Percentiles rank a stretch among this genome's conserved stretches.
Conservation (phyloP, 2,329 filamentous ascomycete genomes). For the Penicillium expansum region DNA sequence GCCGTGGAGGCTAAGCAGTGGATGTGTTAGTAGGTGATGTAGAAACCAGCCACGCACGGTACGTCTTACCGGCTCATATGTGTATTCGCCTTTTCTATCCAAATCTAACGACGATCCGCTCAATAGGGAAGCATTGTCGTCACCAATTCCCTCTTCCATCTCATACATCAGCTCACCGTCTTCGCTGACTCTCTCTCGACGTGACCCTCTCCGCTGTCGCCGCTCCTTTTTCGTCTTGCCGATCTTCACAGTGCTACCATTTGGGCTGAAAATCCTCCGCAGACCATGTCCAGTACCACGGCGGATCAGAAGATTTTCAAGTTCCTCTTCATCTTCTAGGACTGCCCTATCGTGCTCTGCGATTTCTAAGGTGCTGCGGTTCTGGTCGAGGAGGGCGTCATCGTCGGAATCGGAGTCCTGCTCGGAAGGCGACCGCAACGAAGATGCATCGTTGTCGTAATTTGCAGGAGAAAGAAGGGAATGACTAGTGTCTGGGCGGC, state of each 20-base stretch:
- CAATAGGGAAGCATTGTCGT: conserved; percentile 62
- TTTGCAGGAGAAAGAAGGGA: conserved; percentile 61
- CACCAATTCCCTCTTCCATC: conserved; percentile 72
- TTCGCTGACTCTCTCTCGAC: conserved; percentile 56
- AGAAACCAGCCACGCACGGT: neutral
- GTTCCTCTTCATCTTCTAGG: conserved; percentile 69
- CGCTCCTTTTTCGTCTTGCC: conserved; percentile 50
- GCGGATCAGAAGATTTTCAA: conserved; percentile 49
- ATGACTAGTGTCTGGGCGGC: conserved; percentile 20
- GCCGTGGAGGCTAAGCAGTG: conserved; percentile 20
- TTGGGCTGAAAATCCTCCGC: conserved; percentile 42
- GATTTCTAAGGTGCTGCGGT: conserved; percentile 67
- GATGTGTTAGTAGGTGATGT: conserved; percentile 16
- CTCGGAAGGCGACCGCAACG: conserved; percentile 60
- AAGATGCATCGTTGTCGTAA: conserved; percentile 68
- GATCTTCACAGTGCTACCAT: conserved; percentile 50
- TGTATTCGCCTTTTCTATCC: conserved; percentile 38
- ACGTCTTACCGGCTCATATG: conserved; percentile 29
- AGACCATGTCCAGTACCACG: conserved; percentile 38
- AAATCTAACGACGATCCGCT: conserved; percentile 59
- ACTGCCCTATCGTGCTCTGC: conserved; percentile 68
- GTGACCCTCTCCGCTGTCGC: conserved; percentile 47
- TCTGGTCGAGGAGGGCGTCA: conserved; percentile 64
- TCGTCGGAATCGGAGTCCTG: conserved; percentile 76
- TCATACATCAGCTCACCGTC: conserved; percentile 80